Conservation (phyloP, 805 yeast species). For the Teunomyces pallodes region DNA sequence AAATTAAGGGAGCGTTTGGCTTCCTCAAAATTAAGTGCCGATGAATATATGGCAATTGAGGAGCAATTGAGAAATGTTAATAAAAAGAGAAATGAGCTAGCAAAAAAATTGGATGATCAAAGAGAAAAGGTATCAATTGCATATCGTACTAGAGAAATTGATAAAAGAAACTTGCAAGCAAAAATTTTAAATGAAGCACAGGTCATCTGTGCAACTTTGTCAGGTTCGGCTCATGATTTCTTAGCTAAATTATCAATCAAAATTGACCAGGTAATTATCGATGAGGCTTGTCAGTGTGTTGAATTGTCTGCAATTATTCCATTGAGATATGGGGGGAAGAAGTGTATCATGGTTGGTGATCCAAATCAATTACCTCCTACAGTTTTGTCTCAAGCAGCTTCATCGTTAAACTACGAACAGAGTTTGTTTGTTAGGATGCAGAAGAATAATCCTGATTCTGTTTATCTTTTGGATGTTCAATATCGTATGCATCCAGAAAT, state of each 20-base stretch:
- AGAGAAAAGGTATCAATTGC: conserved; percentile 71
- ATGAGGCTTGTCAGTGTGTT: conserved; percentile 97
- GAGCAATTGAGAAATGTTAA: conserved; percentile 53
- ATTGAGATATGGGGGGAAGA: conserved; percentile 81
- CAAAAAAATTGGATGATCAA: conserved; percentile 71
- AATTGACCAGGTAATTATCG: conserved; percentile 89
- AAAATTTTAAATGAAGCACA: conserved; percentile 71
- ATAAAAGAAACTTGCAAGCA: conserved; percentile 71
- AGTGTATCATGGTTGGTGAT: conserved; percentile 97
- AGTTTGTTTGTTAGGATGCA: conserved; percentile 94
- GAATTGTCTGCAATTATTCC: conserved; percentile 92
- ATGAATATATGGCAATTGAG: conserved; percentile 47
- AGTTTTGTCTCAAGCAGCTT: conserved; percentile 85
- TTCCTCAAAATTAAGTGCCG: conserved; percentile 32
- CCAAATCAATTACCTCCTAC: conserved; percentile 98
- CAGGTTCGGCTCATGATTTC: conserved; percentile 92
- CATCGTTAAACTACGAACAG: conserved; percentile 77
- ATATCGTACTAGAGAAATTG: conserved; percentile 72
- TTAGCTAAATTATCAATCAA: conserved; percentile 69
- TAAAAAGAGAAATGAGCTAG: conserved; percentile 62
- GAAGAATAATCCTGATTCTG: conserved; percentile 54
- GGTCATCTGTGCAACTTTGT: conserved; percentile 85
- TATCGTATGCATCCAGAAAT: conserved; percentile 96
- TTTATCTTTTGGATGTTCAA: conserved; percentile 80
- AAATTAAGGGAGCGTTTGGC: conserved; percentile 42